These are phyloP conservation scores for Boechera stricta DNA, from an alignment of 345 rosid genomes.

Conservation along the genomic window DNA sequence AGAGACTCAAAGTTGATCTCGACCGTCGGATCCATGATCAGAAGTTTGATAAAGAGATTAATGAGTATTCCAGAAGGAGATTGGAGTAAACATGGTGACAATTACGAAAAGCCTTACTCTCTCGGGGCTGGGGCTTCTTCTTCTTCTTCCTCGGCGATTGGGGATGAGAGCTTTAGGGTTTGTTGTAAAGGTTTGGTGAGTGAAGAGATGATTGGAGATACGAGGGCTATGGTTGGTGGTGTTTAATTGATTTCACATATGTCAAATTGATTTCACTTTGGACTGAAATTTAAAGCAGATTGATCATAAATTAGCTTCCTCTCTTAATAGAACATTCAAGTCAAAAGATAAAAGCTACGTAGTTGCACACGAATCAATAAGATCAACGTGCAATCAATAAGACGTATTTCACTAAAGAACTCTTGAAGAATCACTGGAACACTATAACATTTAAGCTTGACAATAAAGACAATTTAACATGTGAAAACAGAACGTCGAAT, in stretches of 20 bases:
- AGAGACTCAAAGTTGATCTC: conserved; percentile 52
- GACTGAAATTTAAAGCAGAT: too few relatives aligned
- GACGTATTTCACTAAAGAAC: background rate
- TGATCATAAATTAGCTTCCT: too few relatives aligned
- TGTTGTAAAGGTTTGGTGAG: conserved; percentile 51
- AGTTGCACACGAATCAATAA: too few relatives aligned
- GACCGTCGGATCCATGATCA: conserved; percentile 70
- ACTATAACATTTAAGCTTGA: background rate
- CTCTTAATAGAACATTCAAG: too few relatives aligned
- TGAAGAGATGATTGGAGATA: conserved; percentile 52
- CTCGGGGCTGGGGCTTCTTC: conserved; percentile 28
- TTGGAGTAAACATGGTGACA: conserved; percentile 61
- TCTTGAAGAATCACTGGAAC: background rate
- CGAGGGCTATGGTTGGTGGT: conserved; percentile 48
- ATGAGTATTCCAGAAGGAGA: conserved; percentile 55
- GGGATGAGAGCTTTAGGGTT: conserved; percentile 36
- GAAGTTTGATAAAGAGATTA: conserved; percentile 57
- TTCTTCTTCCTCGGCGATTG: conserved; percentile 15
- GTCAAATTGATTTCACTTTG: too few relatives aligned
- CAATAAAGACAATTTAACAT: too few relatives aligned
- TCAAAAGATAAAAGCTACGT: too few relatives aligned
- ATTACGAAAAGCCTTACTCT: conserved; percentile 55
- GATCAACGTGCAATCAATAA: too few relatives aligned
- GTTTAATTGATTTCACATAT: background rate
- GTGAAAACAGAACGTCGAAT: too few relatives aligned